Evolutionary conservation across 768 basidiomycete species (phyloP).

Genomic region (Pleurotus ostreatus): DNA sequence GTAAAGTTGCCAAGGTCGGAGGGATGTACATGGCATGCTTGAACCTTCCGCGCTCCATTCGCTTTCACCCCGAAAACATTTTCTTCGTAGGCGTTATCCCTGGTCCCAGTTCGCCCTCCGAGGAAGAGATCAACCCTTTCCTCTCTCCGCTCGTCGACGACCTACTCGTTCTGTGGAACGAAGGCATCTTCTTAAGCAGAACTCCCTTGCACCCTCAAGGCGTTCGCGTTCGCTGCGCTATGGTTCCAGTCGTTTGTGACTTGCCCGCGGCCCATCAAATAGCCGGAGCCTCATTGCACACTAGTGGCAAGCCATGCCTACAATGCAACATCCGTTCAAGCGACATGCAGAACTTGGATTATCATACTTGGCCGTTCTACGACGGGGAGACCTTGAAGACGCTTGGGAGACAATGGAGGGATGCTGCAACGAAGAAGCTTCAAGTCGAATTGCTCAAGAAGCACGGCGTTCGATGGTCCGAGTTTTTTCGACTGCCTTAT

Average conservation of each 20-base stretch:
- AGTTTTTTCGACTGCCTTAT: slow-evolving; percentile 20
- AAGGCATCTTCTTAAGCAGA: neutral
- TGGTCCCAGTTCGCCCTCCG: slow-evolving; percentile 27
- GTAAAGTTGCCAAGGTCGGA: neutral
- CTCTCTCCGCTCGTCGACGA: slow-evolving; percentile 22
- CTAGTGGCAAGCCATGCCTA: neutral
- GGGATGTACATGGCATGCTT: neutral
- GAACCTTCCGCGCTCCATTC: neutral
- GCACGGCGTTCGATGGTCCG: slow-evolving; percentile 10
- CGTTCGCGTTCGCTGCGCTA: neutral
- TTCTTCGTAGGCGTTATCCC: slow-evolving; percentile 31
- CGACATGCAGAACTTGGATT: neutral
- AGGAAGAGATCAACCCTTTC: slow-evolving; percentile 21
- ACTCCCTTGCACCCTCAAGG: neutral
- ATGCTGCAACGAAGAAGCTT: too few species aligned
- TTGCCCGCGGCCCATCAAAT: neutral
- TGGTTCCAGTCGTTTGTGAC: neutral
- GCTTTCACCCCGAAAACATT: slow-evolving; percentile 23
- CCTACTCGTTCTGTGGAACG: slow-evolving; percentile 22
- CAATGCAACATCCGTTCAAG: neutral
- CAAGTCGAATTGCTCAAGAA: too few species aligned
- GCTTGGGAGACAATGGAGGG: too few species aligned
- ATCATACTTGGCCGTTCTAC: neutral
- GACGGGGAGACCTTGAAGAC: too few species aligned
- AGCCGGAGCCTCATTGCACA: neutral